These are phyloP conservation scores for Coleophoma cylindrospora DNA, from an alignment of 2,329 filamentous ascomycete genomes.

Conservation along the genomic window DNA sequence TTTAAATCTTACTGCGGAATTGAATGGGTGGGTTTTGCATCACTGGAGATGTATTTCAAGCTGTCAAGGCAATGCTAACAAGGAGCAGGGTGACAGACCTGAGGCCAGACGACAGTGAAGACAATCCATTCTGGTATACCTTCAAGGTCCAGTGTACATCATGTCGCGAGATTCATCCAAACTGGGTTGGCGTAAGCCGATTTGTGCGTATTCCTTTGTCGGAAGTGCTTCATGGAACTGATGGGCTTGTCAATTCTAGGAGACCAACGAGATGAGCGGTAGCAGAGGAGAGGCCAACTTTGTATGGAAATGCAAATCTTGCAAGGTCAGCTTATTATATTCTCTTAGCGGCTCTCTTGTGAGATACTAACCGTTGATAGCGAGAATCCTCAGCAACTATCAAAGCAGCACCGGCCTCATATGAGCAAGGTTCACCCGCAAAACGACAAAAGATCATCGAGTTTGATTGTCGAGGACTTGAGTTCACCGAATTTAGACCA, in stretches of 20 bases:
- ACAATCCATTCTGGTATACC: constrained; percentile 88
- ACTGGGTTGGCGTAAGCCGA: constrained; percentile 79
- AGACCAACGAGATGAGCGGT: constrained; percentile 84
- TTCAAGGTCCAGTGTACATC: constrained; percentile 99
- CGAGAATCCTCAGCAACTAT: constrained; percentile 84
- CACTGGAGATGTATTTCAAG: too few relatives aligned
- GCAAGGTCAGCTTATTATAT: constrained; percentile 60
- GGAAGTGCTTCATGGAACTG: background rate
- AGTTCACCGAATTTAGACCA: constrained; percentile 85
- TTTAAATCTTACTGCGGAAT: constrained; percentile 61
- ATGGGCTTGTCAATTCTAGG: constrained; percentile 44
- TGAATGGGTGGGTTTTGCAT: constrained; percentile 52
- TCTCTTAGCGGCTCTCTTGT: background rate
- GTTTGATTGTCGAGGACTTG: constrained; percentile 89
- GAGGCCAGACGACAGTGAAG: constrained; percentile 74
- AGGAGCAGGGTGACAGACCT: constrained; percentile 77
- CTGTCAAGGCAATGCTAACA: constrained; percentile 1
- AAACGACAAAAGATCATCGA: constrained; percentile 78
- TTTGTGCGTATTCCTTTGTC: constrained; percentile 51
- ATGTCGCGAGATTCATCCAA: constrained; percentile 85
- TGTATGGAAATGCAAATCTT: constrained; percentile 99
- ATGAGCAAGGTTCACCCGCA: constrained; percentile 65
- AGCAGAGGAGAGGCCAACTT: constrained; percentile 97
- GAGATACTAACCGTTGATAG: constrained; percentile 34
- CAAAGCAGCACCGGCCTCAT: constrained; percentile 66